Evolutionary conservation across 2,329 filamentous ascomycete species (phyloP).

Genomic region (Ceratocystis harringtonii): DNA sequence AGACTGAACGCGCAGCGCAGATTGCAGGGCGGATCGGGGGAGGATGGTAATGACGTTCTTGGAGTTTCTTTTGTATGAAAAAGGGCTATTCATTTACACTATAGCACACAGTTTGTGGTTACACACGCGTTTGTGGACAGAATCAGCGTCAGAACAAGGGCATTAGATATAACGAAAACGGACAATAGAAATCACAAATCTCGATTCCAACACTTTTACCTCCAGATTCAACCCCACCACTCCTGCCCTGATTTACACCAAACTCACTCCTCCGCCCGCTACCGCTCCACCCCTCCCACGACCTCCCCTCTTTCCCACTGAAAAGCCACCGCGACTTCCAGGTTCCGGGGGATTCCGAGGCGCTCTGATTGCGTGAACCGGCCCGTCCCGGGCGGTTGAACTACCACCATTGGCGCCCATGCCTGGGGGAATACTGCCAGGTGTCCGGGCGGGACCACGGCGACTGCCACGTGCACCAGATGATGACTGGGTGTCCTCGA

Average conservation of each 20-base stretch:
- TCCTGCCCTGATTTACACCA: background rate
- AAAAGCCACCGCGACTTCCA: constrained; percentile 62
- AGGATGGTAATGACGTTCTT: constrained; percentile 54
- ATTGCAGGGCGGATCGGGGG: constrained; percentile 83
- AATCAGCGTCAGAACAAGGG: background rate
- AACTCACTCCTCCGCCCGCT: constrained; percentile 8
- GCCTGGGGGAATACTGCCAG: constrained; percentile 3
- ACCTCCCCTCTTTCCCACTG: constrained; percentile 22
- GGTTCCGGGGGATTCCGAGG: constrained; percentile 61
- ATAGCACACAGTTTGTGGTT: background rate
- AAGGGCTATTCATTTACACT: background rate
- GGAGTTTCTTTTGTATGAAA: background rate
- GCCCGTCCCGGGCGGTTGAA: constrained; percentile 44
- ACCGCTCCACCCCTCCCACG: background rate
- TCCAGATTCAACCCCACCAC: background rate
- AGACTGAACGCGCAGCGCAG: constrained; percentile 71
- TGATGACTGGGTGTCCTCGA: background rate
- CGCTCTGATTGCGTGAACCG: constrained; percentile 54
- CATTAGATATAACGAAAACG: background rate
- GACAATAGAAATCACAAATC: background rate
- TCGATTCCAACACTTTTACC: background rate
- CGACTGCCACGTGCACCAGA: background rate
- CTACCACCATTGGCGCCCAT: constrained; percentile 26
- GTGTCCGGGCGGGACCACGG: background rate
- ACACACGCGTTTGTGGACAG: background rate